A percentile compares a stretch with the other conserved stretches of the same genome.
These are phyloP conservation scores for Penicillium flavigenum DNA, from an alignment of 495 filamentous ascomycete species.

Conservation along the genomic window DNA sequence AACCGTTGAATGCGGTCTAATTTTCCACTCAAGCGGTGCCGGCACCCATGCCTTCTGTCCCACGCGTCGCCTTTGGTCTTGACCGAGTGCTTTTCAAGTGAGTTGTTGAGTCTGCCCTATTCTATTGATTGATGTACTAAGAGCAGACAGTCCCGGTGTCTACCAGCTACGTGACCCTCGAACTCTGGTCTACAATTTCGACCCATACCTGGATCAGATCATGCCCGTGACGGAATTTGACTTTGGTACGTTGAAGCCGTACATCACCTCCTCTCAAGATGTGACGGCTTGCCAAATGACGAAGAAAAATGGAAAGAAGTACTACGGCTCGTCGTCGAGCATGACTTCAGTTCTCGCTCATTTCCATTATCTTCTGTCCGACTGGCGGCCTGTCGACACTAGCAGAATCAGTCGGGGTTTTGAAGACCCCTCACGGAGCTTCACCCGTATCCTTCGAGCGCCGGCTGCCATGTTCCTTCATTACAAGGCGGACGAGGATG, in stretches of 20 bases:
- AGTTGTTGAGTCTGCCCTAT: constrained; percentile 9
- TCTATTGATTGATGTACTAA: constrained; percentile 14
- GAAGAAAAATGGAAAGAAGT: constrained; percentile 67
- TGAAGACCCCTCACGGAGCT: constrained; percentile 54
- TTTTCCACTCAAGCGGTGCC: constrained; percentile 46
- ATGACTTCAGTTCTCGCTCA: constrained; percentile 87
- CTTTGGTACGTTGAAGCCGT: constrained; percentile 77
- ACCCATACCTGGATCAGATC: constrained; percentile 86
- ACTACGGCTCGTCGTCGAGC: constrained; percentile 91
- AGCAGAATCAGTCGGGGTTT: constrained; percentile 65
- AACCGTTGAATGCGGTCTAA: constrained; percentile 6
- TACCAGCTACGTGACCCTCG: constrained; percentile 88
- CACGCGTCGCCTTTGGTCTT: constrained; percentile 71
- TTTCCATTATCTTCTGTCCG: constrained; percentile 88
- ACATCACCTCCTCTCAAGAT: constrained; percentile 88
- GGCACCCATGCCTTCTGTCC: constrained; percentile 59
- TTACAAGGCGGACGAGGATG: constrained; percentile 77
- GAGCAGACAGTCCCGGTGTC: constrained; percentile 64
- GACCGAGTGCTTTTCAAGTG: constrained; percentile 92
- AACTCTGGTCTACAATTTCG: constrained; percentile 90
- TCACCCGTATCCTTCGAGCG: constrained; percentile 66
- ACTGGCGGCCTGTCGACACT: constrained; percentile 72
- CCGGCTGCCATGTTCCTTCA: constrained; percentile 82
- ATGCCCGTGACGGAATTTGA: constrained; percentile 93
- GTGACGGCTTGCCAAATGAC: constrained; percentile 64